Base-by-base conservation (phyloP, 164 flowering plant genomes). In the Vitis rotundifolia region DNA sequence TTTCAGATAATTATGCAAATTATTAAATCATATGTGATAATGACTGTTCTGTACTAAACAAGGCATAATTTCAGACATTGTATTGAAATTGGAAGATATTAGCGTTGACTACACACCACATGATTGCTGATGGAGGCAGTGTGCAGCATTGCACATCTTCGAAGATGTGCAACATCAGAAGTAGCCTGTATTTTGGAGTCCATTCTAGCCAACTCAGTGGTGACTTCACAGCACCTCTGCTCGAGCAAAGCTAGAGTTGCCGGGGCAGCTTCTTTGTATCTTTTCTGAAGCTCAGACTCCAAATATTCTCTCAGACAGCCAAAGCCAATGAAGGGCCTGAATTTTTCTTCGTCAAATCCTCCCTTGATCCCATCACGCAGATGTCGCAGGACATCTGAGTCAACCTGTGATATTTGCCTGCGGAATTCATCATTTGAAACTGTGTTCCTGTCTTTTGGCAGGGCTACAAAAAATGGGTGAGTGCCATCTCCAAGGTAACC, bases 181-280 rank as follows among this genome's bases (percentile, higher is more conserved):
- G 97, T 93, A 44, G 97, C 91, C 71, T 77, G 84, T 66, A 91
- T 86, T 76, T 89, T 89, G 63, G 89, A 79, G 12, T 95, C 95
- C 86, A 89, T 76, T 66, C 75, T 79, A 15, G 78, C 73, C 77
- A 93, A 71, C 28, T 95, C 95, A 37, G 70, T 67, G 26, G 81
- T 75, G 13, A 93, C 88, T 77, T 93, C 99, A 80, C 79, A 49
- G 73, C 98, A 95, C 6, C 97, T 92, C 76, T 91, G 97, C 77
- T 95, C 97, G 49, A 95, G 98, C 81, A 95, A 81, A 68, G 99
- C 97, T 49, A 95, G 84, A 56, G 99, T 95, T 68, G 97, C 89
- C 64, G 99, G 99, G 55, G 95, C 92, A 63, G 99, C 96, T 80
- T 93, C 99, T 81, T 88, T 93, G 71, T 95, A 95, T 70, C 91